These are phyloP conservation scores for Penicillium paradoxum DNA, from an alignment of 495 filamentous ascomycete genomes.

Conservation along the genomic window DNA sequence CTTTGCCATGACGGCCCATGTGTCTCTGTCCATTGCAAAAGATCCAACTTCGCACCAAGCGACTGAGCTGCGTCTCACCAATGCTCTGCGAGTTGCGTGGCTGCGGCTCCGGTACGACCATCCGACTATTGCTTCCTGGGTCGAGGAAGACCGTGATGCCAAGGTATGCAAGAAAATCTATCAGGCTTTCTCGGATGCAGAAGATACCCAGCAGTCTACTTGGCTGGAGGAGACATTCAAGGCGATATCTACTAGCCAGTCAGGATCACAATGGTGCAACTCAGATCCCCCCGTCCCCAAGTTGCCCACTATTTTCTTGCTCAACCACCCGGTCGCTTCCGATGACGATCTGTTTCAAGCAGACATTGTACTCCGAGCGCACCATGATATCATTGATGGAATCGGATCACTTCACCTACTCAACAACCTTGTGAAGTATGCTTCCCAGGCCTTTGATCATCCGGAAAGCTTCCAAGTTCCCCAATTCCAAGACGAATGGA, in stretches of 20 bases:
- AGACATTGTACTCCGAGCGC: slow-evolving; percentile 40
- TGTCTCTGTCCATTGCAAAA: slow-evolving; percentile 17
- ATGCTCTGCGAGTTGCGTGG: slow-evolving; percentile 38
- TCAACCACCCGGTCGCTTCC: slow-evolving; percentile 12
- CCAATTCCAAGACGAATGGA: slow-evolving; percentile 18
- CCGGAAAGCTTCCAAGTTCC: slow-evolving; percentile 5
- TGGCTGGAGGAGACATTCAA: slow-evolving; percentile 39
- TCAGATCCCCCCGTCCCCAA: slow-evolving; percentile 32
- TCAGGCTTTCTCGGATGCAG: slow-evolving; percentile 11
- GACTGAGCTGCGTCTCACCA: slow-evolving; percentile 10
- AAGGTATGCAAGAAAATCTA: slow-evolving; percentile 39
- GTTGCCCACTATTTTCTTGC: slow-evolving; percentile 35
- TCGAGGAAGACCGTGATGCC: slow-evolving; percentile 21
- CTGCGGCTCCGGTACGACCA: slow-evolving; percentile 34
- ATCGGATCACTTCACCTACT: slow-evolving; percentile 41
- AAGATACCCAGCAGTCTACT: slow-evolving; percentile 2
- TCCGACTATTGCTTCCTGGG: slow-evolving; percentile 39
- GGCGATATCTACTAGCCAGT: slow-evolving; percentile 21
- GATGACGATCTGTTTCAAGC: slow-evolving; percentile 6
- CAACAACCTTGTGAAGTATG: slow-evolving; percentile 20
- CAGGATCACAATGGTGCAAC: slow-evolving; percentile 39
- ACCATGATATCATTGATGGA: slow-evolving; percentile 47
- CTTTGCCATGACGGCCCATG: slow-evolving; percentile 35
- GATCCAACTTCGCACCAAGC: background rate
- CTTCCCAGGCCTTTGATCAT: slow-evolving; percentile 9